These are phyloP conservation scores for Selaginella moellendorffii DNA, from an alignment of 75 land plant genomes.

Conservation along the genomic window DNA sequence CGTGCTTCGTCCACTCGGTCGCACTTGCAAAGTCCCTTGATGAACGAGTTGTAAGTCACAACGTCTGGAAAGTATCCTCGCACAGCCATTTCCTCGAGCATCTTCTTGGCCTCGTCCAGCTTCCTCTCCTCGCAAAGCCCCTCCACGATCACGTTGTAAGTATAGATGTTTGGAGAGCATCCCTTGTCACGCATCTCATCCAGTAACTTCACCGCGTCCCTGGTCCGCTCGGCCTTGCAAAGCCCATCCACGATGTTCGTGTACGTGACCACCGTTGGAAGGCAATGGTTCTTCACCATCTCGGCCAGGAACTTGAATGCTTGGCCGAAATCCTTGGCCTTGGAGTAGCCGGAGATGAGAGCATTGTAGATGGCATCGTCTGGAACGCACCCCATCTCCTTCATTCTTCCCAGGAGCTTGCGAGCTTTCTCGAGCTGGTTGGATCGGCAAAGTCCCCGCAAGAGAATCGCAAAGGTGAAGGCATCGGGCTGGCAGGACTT, in stretches of 20 bases:
- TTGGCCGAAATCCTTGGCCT: not conserved
- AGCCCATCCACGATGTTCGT: not conserved
- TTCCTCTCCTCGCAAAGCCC: not conserved
- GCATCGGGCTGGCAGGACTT: not conserved
- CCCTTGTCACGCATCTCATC: not conserved
- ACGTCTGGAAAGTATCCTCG: too few relatives aligned
- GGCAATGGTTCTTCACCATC: not conserved
- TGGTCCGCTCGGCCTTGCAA: not conserved
- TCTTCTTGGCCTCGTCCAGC: too few relatives aligned
- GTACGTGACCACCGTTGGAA: not conserved
- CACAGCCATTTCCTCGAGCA: too few relatives aligned
- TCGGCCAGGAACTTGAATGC: not conserved
- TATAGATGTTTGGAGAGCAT: not conserved
- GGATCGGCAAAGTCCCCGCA: not conserved
- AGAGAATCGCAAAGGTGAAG: not conserved
- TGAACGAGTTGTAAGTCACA: conserved; percentile 30
- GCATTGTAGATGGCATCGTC: not conserved
- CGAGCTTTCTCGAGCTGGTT: not conserved
- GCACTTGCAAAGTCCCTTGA: conserved; percentile 28
- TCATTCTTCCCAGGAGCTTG: not conserved
- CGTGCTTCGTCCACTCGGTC: conserved; percentile 10
- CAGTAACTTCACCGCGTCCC: not conserved
- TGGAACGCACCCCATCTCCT: not conserved
- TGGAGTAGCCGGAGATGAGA: not conserved
- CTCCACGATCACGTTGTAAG: not conserved